A percentile compares a stretch with the other conserved stretches of the same genome.
phyloP scores from a whole-genome alignment of 2,329 filamentous ascomycete species.

The Penicillium sp. region DNA sequence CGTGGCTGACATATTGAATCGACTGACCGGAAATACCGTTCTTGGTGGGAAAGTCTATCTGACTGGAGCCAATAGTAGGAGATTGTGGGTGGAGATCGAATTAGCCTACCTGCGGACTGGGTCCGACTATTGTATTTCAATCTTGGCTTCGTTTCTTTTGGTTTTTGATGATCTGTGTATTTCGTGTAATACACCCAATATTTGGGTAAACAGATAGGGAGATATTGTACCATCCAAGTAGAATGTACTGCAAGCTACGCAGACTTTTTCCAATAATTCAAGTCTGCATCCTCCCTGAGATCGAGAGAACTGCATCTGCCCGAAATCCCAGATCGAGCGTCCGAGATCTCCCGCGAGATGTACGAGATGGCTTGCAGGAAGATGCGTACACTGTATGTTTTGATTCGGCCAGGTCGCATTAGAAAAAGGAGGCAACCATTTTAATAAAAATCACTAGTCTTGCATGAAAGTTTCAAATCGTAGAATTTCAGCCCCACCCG shows the following conservation, averaged over 20 bases:
- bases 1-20: background rate
- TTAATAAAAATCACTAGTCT: background rate
- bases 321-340: slow-evolving; percentile 1
- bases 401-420: background rate
- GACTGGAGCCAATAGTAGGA: slow-evolving; percentile 1
- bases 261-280: background rate
- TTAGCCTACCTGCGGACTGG: background rate
- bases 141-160: background rate
- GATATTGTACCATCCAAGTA: background rate
- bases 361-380: slow-evolving; percentile 2
- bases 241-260: background rate
- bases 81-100: background rate
- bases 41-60: slow-evolving; percentile 11
- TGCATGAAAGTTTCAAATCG: slow-evolving; percentile 4
- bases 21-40: background rate
- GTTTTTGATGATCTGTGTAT: background rate
- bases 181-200: background rate
- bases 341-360: slow-evolving; percentile 1
- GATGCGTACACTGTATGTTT: background rate
- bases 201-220: background rate
- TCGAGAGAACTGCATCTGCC: background rate
- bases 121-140: background rate
- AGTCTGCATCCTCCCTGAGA: background rate
- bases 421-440: background rate
- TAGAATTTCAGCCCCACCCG: background rate